phyloP scores from a whole-genome alignment of 2,329 filamentous ascomycete species.

The Exophiala dermatitidis region DNA sequence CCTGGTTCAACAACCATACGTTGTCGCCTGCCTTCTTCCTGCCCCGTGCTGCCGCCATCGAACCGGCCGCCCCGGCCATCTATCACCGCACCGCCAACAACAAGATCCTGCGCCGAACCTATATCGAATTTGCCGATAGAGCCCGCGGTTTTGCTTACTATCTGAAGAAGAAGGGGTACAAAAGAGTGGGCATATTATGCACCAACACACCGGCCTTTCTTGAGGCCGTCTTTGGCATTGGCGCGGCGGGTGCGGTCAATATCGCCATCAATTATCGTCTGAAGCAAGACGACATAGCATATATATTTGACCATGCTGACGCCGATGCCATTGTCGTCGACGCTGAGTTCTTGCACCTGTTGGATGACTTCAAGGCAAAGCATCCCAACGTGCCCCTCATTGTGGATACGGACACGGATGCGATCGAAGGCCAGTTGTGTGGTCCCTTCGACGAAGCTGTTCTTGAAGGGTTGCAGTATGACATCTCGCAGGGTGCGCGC shows the following conservation, averaged over 20 bases:
- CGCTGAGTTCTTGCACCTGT: slow-evolving; percentile 64
- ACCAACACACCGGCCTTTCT: slow-evolving; percentile 94
- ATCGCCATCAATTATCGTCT: slow-evolving; percentile 68
- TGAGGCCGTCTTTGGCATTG: slow-evolving; percentile 81
- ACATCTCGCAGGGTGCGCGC: slow-evolving; percentile 55
- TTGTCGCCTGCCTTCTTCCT: slow-evolving; percentile 84
- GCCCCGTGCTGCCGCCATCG: slow-evolving; percentile 76
- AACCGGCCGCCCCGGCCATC: slow-evolving; percentile 77
- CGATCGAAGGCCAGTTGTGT: slow-evolving; percentile 61
- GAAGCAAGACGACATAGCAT: slow-evolving; percentile 76
- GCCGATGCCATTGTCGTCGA: slow-evolving; percentile 85
- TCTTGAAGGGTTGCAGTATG: slow-evolving; percentile 68
- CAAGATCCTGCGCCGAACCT: slow-evolving; percentile 65
- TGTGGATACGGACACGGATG: slow-evolving; percentile 78
- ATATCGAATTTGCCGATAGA: slow-evolving; percentile 75
- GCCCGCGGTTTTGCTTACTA: slow-evolving; percentile 84
- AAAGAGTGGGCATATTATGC: slow-evolving; percentile 74
- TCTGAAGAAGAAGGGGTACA: slow-evolving; percentile 63
- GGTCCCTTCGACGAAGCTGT: slow-evolving; percentile 81
- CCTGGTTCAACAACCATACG: slow-evolving; percentile 56
- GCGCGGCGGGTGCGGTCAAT: slow-evolving; percentile 69
- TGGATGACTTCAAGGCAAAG: slow-evolving; percentile 57
- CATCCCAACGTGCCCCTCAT: slow-evolving; percentile 63
- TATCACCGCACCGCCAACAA: slow-evolving; percentile 77
- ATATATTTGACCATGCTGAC: slow-evolving; percentile 82